Evolutionary conservation across 2,329 filamentous ascomycete genomes (phyloP), one percentile per base, ranked within the genome.

Genomic region (Diaporthe caulivora): DNA sequence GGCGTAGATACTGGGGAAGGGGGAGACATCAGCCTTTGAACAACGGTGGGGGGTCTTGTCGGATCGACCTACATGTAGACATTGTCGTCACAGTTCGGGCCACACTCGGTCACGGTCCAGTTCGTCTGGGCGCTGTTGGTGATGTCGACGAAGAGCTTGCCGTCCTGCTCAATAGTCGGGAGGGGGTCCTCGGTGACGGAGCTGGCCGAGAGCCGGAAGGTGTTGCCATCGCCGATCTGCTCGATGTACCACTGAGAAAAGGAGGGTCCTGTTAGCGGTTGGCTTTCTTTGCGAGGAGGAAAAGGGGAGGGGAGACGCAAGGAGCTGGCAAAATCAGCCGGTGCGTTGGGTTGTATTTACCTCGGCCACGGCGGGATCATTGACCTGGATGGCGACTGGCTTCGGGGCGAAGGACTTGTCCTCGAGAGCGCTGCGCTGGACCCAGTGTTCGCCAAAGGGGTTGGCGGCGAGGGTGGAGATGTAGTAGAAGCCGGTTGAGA

Each of bases 381-480:
- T 31, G 13, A 62, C 44, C 26, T 71, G 70, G 17, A 71, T 17
- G 13, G 34, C 18, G 47, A 71, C 57, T 7, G 55, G 31, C 70
- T 71, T 71, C 5, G 57, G 47, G n/a, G 31, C 4, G 21, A 65
- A 18, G 10, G 26, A 26, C 40, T 42, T 71, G 70, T 71, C 44
- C 47, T 71, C 70, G 10, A 5, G 3, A 1, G 24, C 7, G 57
- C 47, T 47, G 34, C 70, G 55, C 57, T 71, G 70, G 15, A 71
- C 70, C 70, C 70, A 71, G 47, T 37, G 70, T 29, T 71, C 70
- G 26, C 70, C 70, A 44, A 44, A 71, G 40, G 70, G 70, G 31
- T 31, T 71, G 70, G 55, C 64, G 44, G 34, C 57, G 70, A 71
- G 34, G 37, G 70, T 71, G 44, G 70, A 71, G 70, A 71, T 54